Evolutionary conservation across 192 early-diverging fungal genomes (phyloP).

Genomic region (Rhizophagus prolifer): DNA sequence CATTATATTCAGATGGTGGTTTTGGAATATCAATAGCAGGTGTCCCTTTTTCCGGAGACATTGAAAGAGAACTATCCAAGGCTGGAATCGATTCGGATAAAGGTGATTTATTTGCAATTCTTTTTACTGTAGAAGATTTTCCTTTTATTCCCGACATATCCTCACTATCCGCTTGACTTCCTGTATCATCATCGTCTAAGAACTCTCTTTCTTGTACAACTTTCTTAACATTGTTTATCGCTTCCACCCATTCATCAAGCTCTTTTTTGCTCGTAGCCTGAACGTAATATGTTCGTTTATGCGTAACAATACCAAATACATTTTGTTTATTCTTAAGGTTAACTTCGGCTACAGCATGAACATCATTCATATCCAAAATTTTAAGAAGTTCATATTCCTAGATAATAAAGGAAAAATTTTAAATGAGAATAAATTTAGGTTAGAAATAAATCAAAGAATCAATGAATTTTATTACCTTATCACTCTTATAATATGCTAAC

Average conservation of each 20-base stretch:
- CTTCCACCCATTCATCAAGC: conserved; percentile 67
- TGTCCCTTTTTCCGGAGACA: background rate
- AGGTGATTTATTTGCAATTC: background rate
- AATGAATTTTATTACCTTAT: conserved; percentile 51
- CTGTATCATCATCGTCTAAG: conserved; percentile 21
- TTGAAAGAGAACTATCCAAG: background rate
- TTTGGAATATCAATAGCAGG: conserved; percentile 14
- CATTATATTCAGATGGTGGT: background rate
- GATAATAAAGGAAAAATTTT: background rate
- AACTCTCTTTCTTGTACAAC: conserved; percentile 30
- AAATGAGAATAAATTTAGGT: no score
- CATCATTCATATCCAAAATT: conserved; percentile 68
- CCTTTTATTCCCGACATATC: background rate
- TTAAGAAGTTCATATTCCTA: conserved; percentile 79
- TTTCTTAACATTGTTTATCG: conserved; percentile 42
- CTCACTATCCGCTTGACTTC: conserved; percentile 17
- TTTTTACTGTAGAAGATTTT: background rate
- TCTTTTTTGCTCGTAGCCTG: conserved; percentile 54
- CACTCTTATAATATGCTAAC: conserved; percentile 83
- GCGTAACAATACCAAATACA: conserved; percentile 78
- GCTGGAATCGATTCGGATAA: background rate
- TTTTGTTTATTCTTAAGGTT: conserved; percentile 62
- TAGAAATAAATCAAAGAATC: background rate
- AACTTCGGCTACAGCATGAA: conserved; percentile 72
- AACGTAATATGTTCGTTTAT: conserved; percentile 69